phyloP scores from a whole-genome alignment of 2,329 filamentous ascomycete species.

The Microsporum ferrugineum region DNA sequence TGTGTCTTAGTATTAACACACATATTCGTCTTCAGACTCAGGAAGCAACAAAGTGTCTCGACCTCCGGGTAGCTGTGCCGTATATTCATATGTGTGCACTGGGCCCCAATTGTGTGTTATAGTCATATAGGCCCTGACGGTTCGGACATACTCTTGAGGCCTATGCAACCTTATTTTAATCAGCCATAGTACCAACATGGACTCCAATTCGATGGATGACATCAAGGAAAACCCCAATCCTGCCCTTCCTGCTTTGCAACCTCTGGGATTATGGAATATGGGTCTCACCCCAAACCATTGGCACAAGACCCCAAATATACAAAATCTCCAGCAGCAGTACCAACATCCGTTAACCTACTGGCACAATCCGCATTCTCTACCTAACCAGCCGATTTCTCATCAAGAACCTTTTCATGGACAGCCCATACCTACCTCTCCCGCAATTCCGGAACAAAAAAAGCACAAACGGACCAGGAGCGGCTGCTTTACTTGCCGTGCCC shows the following conservation, averaged over 20 bases:
- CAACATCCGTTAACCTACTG: background rate
- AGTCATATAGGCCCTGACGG: background rate
- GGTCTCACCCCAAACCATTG: background rate
- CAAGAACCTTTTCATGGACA: background rate
- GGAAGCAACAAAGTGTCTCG: background rate
- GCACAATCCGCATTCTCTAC: conserved; percentile 1
- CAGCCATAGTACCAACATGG: background rate
- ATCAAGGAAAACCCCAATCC: background rate
- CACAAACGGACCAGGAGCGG: conserved; percentile 87
- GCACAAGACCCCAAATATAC: background rate
- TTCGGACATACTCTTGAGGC: background rate
- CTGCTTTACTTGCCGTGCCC: conserved; percentile 80
- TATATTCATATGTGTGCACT: background rate
- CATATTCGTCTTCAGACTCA: background rate
- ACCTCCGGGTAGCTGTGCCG: background rate
- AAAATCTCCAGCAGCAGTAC: background rate
- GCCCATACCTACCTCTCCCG: background rate
- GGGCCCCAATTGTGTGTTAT: background rate
- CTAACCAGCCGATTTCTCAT: background rate
- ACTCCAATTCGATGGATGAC: background rate
- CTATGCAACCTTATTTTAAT: background rate
- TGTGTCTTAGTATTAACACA: background rate
- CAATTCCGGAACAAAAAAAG: conserved; percentile 60
- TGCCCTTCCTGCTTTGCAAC: background rate
- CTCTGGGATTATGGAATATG: background rate